Percentiles rank a stretch among this genome's conserved stretches.
These are phyloP conservation scores for Porogramme epimiltina DNA, from an alignment of 1,284 basidiomycete species.

Conservation along the genomic window DNA sequence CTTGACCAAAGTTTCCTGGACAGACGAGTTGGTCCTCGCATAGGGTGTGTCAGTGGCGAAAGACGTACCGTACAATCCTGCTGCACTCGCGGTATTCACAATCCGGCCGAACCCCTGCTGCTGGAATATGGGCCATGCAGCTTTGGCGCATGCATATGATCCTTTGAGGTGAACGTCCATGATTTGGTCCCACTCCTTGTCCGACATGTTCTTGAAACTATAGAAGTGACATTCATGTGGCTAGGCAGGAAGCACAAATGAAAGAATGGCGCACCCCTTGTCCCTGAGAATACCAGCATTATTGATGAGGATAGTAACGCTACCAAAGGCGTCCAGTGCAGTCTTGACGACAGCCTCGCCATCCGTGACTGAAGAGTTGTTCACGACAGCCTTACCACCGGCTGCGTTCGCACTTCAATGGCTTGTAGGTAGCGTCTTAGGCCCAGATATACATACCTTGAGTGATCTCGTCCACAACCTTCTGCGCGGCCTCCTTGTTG, in stretches of 20 bases:
- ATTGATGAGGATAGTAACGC: constrained; percentile 86
- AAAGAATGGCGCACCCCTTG: constrained; percentile 62
- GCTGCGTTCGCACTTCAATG: constrained; percentile 44
- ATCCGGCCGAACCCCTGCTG: constrained; percentile 94
- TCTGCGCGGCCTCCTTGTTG: constrained; percentile 85
- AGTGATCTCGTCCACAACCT: constrained; percentile 90
- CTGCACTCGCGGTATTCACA: constrained; percentile 91
- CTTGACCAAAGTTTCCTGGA: constrained; percentile 93
- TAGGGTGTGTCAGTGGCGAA: not conserved
- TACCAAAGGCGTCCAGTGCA: constrained; percentile 87
- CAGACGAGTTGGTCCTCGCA: not conserved
- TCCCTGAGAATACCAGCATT: constrained; percentile 95
- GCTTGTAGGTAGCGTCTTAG: not conserved
- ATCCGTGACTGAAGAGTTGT: constrained; percentile 89
- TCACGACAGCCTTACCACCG: constrained; percentile 85
- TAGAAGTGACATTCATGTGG: not conserved
- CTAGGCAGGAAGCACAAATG: not conserved
- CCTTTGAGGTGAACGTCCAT: constrained; percentile 94
- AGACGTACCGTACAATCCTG: constrained; percentile 75
- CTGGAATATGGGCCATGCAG: constrained; percentile 95
- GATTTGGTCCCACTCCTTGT: constrained; percentile 88
- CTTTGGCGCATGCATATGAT: constrained; percentile 93
- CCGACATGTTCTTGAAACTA: constrained; percentile 92
- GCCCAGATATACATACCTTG: constrained; percentile 58
- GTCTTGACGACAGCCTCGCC: constrained; percentile 87